Evolutionary conservation across 1,284 basidiomycete genomes (phyloP), one percentile per base, ranked within the genome.

Genomic region (Austroboletus niveus): DNA sequence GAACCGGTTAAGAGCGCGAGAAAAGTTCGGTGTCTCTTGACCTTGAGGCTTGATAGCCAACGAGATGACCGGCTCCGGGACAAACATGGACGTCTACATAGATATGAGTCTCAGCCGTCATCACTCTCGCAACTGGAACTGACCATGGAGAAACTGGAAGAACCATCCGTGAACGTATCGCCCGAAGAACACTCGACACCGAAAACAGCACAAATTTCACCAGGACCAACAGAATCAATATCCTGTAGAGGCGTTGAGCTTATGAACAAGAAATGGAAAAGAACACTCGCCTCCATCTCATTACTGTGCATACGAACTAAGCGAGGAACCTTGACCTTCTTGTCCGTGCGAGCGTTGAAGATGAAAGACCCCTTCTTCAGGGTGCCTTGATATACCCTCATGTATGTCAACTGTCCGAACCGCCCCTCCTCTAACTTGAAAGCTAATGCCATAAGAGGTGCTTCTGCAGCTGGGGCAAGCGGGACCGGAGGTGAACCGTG

Each of bases 121-220:
- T 12, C 44, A 11, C 30, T 3, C 31, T 35, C 29, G 14, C 14
- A 15, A 45, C 9, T 14, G 34, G 38, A 61, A 42, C 84, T 41
- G 45, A 92, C 92, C 94, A 97, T 96, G 1, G 93, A 91, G 72
- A 84, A 92, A 36, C 77, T 84, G 1, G 89, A 88, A 5, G 86
- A 82, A 12, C 94, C 94, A 68, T 96, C 94, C 1, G 93, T 98
- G 73, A 99, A 99, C 0, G 97, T 98, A 74, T 99, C 97, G 36
- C 97, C 97, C 15, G 93, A 94, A 0, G 95, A 94, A 70, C 97
- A 99, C 61, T 99, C 97, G 45, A 99, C 94, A 65, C 97, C 97
- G 62, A 99, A 99, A 74, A 98, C 98, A 48, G 97, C 97, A 68
- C 97, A 99, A 59, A 99, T 99, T 77, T 99, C 97, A 51, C 97